phyloP scores from a whole-genome alignment of 352 stramenopile genomes.

The Pythium myriotylum region DNA sequence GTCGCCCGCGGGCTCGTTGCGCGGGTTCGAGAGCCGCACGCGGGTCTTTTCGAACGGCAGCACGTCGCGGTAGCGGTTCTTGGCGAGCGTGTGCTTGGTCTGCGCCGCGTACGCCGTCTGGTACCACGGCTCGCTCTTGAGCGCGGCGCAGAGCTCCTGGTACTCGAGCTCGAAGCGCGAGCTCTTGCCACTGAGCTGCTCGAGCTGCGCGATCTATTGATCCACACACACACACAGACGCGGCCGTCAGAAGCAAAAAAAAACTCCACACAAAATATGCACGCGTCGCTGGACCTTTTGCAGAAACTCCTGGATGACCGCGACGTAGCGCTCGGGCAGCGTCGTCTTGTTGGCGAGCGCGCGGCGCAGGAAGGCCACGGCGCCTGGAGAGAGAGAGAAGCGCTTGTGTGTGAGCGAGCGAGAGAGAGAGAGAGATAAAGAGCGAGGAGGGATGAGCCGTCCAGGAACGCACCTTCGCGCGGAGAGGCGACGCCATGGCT shows the following conservation, averaged over 20 bases:
- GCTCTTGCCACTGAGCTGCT: slow-evolving; percentile 28
- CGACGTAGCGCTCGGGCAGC: slow-evolving; percentile 19
- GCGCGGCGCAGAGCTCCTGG: slow-evolving; percentile 55
- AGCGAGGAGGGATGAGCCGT: too few species aligned
- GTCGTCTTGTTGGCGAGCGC: slow-evolving; percentile 23
- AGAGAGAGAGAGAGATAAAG: too few species aligned
- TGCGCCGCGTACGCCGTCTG: slow-evolving; percentile 55
- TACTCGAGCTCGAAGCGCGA: slow-evolving; percentile 72
- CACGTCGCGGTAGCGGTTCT: slow-evolving; percentile 83
- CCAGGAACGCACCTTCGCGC: too few species aligned
- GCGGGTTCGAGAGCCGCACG: slow-evolving; percentile 43
- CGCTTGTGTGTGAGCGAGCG: background rate
- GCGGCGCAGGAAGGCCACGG: slow-evolving; percentile 30
- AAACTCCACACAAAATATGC: background rate
- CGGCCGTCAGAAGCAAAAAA: background rate
- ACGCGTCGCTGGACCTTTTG: slow-evolving; percentile 4
- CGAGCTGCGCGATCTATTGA: slow-evolving; percentile 35
- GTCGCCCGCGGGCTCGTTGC: slow-evolving; percentile 34
- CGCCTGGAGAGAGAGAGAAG: background rate
- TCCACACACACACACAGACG: background rate
- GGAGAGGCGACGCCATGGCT: background rate
- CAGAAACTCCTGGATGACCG: slow-evolving; percentile 25
- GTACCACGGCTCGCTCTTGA: slow-evolving; percentile 62
- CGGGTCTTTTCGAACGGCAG: slow-evolving; percentile 74
- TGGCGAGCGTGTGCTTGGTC: slow-evolving; percentile 64